Percentiles rank a stretch among this genome's conserved stretches.
These are phyloP conservation scores for Deinandra increscens DNA, from an alignment of 129 eudicot genomes.

Conservation along the genomic window DNA sequence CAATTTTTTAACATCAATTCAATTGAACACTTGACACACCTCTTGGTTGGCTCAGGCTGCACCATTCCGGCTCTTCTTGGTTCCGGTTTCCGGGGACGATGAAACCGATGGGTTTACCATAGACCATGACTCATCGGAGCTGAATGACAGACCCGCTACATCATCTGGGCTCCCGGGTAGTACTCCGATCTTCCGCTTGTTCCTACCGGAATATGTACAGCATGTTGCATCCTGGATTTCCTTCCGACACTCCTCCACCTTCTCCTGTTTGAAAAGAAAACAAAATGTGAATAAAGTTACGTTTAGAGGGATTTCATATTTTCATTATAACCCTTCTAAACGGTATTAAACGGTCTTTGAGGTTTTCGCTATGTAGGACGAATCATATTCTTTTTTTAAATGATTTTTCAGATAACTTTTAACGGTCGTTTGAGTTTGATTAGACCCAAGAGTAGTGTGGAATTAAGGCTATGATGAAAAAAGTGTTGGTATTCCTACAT, in stretches of 20 bases:
- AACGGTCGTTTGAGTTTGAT: too few relatives aligned
- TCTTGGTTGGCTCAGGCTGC: slow-evolving; percentile 7
- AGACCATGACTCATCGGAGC: slow-evolving; percentile 63
- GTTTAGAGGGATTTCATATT: too few relatives aligned
- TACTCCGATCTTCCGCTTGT: slow-evolving; percentile 54
- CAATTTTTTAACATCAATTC: too few relatives aligned
- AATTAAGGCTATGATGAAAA: too few relatives aligned
- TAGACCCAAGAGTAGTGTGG: too few relatives aligned
- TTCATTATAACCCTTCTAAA: too few relatives aligned
- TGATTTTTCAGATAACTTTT: too few relatives aligned
- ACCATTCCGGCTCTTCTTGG: slow-evolving; percentile 52
- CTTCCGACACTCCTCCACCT: slow-evolving; percentile 57
- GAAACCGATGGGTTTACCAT: slow-evolving; percentile 33
- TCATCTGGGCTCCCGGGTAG: slow-evolving; percentile 75
- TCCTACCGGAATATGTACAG: slow-evolving; percentile 27
- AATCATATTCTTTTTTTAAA: too few relatives aligned
- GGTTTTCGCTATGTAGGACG: too few relatives aligned
- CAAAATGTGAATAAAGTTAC: background rate
- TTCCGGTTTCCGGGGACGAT: slow-evolving; percentile 48
- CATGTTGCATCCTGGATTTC: slow-evolving; percentile 48
- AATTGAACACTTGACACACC: too few relatives aligned
- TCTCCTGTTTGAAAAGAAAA: slow-evolving; percentile 42
- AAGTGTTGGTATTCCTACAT: too few relatives aligned
- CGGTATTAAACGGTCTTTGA: too few relatives aligned
- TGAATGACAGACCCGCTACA: slow-evolving; percentile 58